Evolutionary conservation across 495 filamentous ascomycete genomes (phyloP).

Genomic region (Hyaloscypha bicolor): DNA sequence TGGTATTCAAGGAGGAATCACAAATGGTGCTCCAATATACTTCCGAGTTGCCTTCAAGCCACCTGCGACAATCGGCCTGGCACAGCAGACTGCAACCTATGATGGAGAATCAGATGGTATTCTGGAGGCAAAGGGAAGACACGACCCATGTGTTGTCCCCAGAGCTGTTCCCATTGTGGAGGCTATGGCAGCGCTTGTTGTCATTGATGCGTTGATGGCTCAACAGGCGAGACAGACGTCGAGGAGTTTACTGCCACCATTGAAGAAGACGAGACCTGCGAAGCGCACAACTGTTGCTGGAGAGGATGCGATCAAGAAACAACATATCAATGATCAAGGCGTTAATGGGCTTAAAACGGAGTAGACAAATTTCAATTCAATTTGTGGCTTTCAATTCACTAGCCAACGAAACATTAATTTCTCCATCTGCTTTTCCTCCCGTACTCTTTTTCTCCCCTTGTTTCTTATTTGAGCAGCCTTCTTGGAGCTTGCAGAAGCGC

Average conservation of each 20-base stretch:
- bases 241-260: constrained; percentile 52
- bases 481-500: no score
- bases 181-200: constrained; percentile 87
- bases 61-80: constrained; percentile 91
- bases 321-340: constrained; percentile 10
- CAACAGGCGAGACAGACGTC: constrained; percentile 73
- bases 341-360: constrained; percentile 8
- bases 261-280: constrained; percentile 38
- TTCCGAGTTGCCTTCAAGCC: constrained; percentile 97
- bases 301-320: constrained; percentile 19
- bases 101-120: constrained; percentile 68
- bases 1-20: constrained; percentile 95
- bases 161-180: constrained; percentile 95
- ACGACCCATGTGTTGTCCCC: constrained; percentile 95
- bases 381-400: background rate
- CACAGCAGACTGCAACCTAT: constrained; percentile 84
- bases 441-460: no score
- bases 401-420: no score
- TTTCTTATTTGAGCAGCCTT: no score
- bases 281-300: constrained; percentile 13
- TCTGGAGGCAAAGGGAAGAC: constrained; percentile 90
- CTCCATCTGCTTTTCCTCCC: no score
- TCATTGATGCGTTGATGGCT: constrained; percentile 90
- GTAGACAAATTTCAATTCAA: background rate
- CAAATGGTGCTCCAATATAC: constrained; percentile 92